These are phyloP conservation scores for Myxozyma lipomycoides DNA, from an alignment of 805 yeast genomes.

Conservation along the genomic window DNA sequence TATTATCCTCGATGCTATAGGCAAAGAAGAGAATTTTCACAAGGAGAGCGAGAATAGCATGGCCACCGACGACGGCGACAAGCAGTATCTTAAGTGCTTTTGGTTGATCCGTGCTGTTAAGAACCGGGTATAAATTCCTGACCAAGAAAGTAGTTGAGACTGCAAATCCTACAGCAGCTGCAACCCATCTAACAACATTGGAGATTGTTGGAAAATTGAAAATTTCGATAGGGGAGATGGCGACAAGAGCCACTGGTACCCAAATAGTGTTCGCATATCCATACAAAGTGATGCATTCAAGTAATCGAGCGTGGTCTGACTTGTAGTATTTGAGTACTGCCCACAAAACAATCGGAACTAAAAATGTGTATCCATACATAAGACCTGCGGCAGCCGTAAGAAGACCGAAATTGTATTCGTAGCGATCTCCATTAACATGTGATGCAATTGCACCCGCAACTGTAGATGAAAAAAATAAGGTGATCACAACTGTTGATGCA, in stretches of 20 bases:
- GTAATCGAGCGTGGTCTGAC: constrained; percentile 47
- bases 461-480: constrained; percentile 71
- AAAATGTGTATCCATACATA: constrained; percentile 70
- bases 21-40: constrained; percentile 65
- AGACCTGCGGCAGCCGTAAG: constrained; percentile 65
- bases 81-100: constrained; percentile 40
- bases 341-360: constrained; percentile 57
- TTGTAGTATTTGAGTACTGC: constrained; percentile 52
- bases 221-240: constrained; percentile 31
- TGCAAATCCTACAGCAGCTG: constrained; percentile 56
- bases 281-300: constrained; percentile 66
- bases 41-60: constrained; percentile 55
- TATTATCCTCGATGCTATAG: constrained; percentile 5
- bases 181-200: constrained; percentile 55
- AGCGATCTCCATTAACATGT: constrained; percentile 43
- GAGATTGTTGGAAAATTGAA: constrained; percentile 42
- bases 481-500: constrained; percentile 71
- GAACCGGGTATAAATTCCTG: constrained; percentile 45
- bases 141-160: constrained; percentile 54
- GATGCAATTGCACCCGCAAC: constrained; percentile 62
- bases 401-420: constrained; percentile 56
- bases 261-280: constrained; percentile 82
- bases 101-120: constrained; percentile 38
- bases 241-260: constrained; percentile 65
- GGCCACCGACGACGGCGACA: constrained; percentile 45